phyloP scores from a whole-genome alignment of 2,329 filamentous ascomycete genomes.

The Corinectria fuckeliana region DNA sequence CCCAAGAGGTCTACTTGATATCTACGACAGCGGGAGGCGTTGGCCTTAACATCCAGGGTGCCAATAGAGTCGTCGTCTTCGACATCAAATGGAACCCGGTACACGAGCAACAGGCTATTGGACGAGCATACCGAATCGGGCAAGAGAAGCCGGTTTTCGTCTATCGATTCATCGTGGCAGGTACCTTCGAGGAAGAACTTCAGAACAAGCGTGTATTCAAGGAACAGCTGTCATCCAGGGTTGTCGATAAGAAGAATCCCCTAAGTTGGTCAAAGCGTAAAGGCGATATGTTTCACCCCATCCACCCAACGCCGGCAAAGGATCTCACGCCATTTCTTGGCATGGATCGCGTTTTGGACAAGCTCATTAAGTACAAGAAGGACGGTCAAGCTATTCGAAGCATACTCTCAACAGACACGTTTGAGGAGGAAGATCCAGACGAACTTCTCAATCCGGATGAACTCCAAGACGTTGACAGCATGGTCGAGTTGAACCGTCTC shows the following conservation, averaged over 20 bases:
- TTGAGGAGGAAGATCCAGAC: conserved; percentile 71
- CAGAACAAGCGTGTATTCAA: conserved; percentile 83
- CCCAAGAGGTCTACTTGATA: conserved; percentile 73
- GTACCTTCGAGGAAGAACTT: conserved; percentile 79
- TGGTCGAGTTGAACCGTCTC: conserved; percentile 43
- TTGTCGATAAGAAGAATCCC: conserved; percentile 84
- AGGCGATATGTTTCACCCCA: conserved; percentile 63
- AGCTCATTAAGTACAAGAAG: conserved; percentile 48
- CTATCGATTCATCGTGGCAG: conserved; percentile 79
- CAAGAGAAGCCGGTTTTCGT: conserved; percentile 83
- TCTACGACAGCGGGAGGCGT: conserved; percentile 84
- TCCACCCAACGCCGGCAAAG: conserved; percentile 57
- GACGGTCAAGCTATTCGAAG: conserved; percentile 52
- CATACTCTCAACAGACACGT: conserved; percentile 74
- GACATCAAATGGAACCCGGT: conserved; percentile 84
- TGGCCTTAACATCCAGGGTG: conserved; percentile 82
- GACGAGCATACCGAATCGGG: conserved; percentile 83
- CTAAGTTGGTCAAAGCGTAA: conserved; percentile 68
- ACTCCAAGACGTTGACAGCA: conserved; percentile 56
- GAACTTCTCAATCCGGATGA: conserved; percentile 65
- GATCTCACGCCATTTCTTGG: conserved; percentile 61
- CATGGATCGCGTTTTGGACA: conserved; percentile 68
- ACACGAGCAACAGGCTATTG: conserved; percentile 85
- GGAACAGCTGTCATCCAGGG: conserved; percentile 75
- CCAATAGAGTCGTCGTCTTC: conserved; percentile 86